Evolutionary conservation across 2,329 filamentous ascomycete genomes (phyloP).

Genomic region (Aspergillus eucalypticola): DNA sequence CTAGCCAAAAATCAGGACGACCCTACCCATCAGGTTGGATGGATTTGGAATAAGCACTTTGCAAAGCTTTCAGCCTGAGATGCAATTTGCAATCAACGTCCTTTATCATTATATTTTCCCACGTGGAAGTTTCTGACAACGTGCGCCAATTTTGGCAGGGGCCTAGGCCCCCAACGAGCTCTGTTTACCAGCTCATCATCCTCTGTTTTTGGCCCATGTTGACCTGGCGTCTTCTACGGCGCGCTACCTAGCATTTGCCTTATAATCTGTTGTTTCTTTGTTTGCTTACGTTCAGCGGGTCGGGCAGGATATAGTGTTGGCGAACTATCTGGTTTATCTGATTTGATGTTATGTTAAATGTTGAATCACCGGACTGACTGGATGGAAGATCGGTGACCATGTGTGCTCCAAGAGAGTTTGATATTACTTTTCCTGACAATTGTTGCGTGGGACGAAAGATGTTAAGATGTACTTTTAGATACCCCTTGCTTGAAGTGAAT

Average conservation of each 20-base stretch:
- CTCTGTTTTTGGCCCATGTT: background rate
- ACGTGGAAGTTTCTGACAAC: no score
- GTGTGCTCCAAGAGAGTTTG: conserved; percentile 15
- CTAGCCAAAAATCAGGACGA: conserved; percentile 97
- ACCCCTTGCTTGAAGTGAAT: conserved; percentile 29
- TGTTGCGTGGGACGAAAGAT: conserved; percentile 11
- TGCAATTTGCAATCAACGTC: background rate
- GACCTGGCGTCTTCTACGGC: background rate
- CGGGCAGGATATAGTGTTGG: conserved; percentile 7
- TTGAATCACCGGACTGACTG: background rate
- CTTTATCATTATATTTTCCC: background rate
- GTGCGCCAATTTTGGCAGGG: background rate
- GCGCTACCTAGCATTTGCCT: background rate
- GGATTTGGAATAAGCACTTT: conserved; percentile 99
- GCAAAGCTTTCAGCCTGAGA: conserved; percentile 51
- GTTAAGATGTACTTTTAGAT: conserved; percentile 36
- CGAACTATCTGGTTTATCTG: conserved; percentile 13
- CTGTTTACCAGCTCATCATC: background rate
- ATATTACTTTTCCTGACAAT: conserved; percentile 9
- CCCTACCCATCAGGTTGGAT: conserved; percentile 73
- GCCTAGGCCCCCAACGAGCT: background rate
- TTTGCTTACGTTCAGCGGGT: conserved; percentile 6
- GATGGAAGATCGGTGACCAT: conserved; percentile 13
- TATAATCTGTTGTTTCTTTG: conserved; percentile 9
- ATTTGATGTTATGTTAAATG: conserved; percentile 12